phyloP scores from a whole-genome alignment of 139 green algal genomes.

The Cymbomonas tetramitiformis region DNA sequence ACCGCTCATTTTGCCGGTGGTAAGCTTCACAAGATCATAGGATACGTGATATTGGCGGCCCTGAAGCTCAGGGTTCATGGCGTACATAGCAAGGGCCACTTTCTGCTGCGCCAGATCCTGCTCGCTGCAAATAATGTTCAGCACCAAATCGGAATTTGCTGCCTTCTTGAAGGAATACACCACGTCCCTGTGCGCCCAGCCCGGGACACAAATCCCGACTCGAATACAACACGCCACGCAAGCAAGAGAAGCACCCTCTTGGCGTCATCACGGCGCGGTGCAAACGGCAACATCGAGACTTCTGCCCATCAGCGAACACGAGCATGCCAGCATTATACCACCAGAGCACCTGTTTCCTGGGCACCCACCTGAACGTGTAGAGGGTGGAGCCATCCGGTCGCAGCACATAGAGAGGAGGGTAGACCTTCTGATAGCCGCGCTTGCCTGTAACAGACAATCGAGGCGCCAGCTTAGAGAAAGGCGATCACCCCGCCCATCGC shows the following conservation, averaged over 20 bases:
- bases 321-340: too few relatives aligned
- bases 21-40: conserved; percentile 26
- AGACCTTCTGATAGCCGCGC: conserved; percentile 24
- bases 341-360: too few relatives aligned
- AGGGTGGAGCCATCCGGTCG: conserved; percentile 22
- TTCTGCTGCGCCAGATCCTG: conserved; percentile 26
- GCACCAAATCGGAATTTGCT: conserved; percentile 15
- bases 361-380: conserved; percentile 29
- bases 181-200: conserved; percentile 24
- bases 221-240: too few relatives aligned
- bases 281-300: too few relatives aligned
- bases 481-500: too few relatives aligned
- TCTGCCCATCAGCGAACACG: too few relatives aligned
- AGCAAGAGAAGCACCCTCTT: too few relatives aligned
- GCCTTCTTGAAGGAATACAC: conserved; percentile 30
- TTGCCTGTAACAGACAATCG: too few relatives aligned
- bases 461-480: too few relatives aligned
- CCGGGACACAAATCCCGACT: too few relatives aligned
- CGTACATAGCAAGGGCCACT: conserved; percentile 20
- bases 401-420: conserved; percentile 22
- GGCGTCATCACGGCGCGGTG: too few relatives aligned
- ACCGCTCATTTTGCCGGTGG: conserved; percentile 25
- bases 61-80: conserved; percentile 23
- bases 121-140: conserved; percentile 26
- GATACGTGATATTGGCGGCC: conserved; percentile 22